Percentiles rank a stretch among this genome's conserved stretches.
phyloP scores from a whole-genome alignment of 75 land plant genomes.

The Cupressus sempervirens region DNA sequence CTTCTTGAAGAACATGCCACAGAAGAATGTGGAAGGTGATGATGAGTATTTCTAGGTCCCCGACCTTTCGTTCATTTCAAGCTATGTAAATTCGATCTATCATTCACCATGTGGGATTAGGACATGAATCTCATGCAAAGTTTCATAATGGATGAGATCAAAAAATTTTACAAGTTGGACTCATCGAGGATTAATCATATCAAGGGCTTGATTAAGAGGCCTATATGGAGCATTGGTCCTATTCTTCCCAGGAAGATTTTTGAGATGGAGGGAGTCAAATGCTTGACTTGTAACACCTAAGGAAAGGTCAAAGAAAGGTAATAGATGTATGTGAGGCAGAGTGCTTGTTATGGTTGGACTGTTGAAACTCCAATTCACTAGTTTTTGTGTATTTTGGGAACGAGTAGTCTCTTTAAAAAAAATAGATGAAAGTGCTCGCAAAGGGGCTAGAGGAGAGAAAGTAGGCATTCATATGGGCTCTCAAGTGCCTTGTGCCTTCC shows the following conservation, averaged over 20 bases:
- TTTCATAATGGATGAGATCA: background rate
- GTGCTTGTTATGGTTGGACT: slow-evolving; percentile 19
- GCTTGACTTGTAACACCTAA: background rate
- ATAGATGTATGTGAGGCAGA: background rate
- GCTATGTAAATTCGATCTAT: background rate
- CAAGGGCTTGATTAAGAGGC: background rate
- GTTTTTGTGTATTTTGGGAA: slow-evolving; percentile 26
- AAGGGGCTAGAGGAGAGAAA: slow-evolving; percentile 15
- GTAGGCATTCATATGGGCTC: slow-evolving; percentile 20
- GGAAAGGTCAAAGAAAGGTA: background rate
- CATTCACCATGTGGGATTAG: background rate
- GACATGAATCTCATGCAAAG: background rate
- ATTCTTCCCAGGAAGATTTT: background rate
- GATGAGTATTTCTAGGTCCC: background rate
- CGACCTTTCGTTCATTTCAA: background rate
- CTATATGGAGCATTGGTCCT: slow-evolving; percentile 1
- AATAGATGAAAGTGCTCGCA: slow-evolving; percentile 15
- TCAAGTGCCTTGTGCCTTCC: background rate
- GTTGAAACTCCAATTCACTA: slow-evolving; percentile 8
- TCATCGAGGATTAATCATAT: background rate
- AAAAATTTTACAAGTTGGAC: slow-evolving; percentile 1
- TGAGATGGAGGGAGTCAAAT: background rate
- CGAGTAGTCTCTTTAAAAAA: background rate
- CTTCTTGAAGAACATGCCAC: background rate
- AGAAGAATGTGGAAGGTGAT: background rate